A percentile compares a stretch with the other conserved stretches of the same genome.
Conservation (phyloP, 208 protist genomes). For the Trypanosoma brucei region DNA sequence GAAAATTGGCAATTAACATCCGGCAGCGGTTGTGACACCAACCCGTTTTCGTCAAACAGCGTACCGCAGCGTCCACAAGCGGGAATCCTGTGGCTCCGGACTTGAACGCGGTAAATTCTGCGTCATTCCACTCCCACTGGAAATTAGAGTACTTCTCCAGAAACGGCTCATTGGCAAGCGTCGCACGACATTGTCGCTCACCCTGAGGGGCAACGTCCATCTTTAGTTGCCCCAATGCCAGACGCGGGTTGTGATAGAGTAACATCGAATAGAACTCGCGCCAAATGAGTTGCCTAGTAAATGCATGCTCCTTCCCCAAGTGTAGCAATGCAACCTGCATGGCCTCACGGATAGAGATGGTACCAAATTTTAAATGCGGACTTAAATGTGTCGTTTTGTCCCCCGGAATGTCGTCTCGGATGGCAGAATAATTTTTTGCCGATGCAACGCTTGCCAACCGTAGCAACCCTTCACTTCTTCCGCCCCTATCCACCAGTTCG, state of each 20-base stretch:
- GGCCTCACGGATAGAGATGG: slow-evolving; percentile 59
- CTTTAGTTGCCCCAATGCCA: slow-evolving; percentile 55
- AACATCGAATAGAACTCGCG: slow-evolving; percentile 74
- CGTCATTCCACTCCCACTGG: slow-evolving; percentile 50
- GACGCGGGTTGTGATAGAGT: slow-evolving; percentile 45
- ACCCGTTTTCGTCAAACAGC: slow-evolving; percentile 77
- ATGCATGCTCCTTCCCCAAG: slow-evolving; percentile 38
- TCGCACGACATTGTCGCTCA: not conserved
- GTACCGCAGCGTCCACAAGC: slow-evolving; percentile 90
- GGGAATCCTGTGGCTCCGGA: slow-evolving; percentile 86
- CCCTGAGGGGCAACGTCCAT: slow-evolving; percentile 7
- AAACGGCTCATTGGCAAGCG: slow-evolving; percentile 54
- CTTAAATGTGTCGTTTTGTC: slow-evolving; percentile 69
- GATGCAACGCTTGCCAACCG: slow-evolving; percentile 25
- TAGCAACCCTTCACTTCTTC: slow-evolving; percentile 37
- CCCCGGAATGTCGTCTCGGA: slow-evolving; percentile 42
- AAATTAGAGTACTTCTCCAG: slow-evolving; percentile 48
- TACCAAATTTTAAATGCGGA: slow-evolving; percentile 78
- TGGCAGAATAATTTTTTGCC: slow-evolving; percentile 34
- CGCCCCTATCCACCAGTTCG: slow-evolving; percentile 35
- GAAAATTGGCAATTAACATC: slow-evolving; percentile 79
- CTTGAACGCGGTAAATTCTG: slow-evolving; percentile 63
- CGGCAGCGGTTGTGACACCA: slow-evolving; percentile 78
- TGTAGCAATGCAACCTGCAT: slow-evolving; percentile 30
- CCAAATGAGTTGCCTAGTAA: slow-evolving; percentile 68